Base-by-base conservation (phyloP, 2,329 filamentous ascomycete species). In the Paecilomyces sp. region DNA sequence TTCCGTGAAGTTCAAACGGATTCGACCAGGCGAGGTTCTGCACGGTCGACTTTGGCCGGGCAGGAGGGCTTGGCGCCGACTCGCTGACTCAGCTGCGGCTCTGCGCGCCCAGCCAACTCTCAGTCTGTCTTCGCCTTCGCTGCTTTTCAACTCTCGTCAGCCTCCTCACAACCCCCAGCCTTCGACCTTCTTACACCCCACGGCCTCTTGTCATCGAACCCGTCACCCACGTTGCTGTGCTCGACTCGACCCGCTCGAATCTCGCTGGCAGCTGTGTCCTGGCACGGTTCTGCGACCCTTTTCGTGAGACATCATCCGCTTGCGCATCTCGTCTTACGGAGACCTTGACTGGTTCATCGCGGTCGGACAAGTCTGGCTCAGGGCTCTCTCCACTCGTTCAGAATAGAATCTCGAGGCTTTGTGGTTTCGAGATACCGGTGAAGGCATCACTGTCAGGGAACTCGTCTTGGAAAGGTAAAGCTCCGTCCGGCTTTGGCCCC, bases 281-380 rank as follows among this genome's bases (percentile, higher is more conserved):
- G 63, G 67, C 68, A 67, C 47, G 64, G 65, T 69, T 71, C 67
- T 66, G 64, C 63, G 68, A 67, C 70, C 67, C 65, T 65, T 67
- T 70, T 66, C 69, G 69, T 72, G 70, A 72, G 66, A 70, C 63
- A 28, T 28, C n/a, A 47, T 47, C 50, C 53, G 52, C 57, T 57
- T 24, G 22, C 33, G 24, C n/a, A 52, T 25, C 47, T 55, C 54
- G 58, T 65, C 65, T 73, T 68, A 68, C 69, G 70, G 72, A 74
- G 71, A 72, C 72, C 73, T 75, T 73, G 65, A 72, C 70, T 74
- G 72, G 72, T 74, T 74, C 66, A 69, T 69, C 65, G 67, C 68
- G 70, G 70, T 72, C 71, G 67, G 70, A 69, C 68, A 71, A 68
- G 68, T 67, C 62, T 64, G 63, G 63, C 64, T 65, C 64, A n/a